Evolutionary conservation across 805 yeast genomes (phyloP).

Genomic region (Huiozyma sinensis): DNA sequence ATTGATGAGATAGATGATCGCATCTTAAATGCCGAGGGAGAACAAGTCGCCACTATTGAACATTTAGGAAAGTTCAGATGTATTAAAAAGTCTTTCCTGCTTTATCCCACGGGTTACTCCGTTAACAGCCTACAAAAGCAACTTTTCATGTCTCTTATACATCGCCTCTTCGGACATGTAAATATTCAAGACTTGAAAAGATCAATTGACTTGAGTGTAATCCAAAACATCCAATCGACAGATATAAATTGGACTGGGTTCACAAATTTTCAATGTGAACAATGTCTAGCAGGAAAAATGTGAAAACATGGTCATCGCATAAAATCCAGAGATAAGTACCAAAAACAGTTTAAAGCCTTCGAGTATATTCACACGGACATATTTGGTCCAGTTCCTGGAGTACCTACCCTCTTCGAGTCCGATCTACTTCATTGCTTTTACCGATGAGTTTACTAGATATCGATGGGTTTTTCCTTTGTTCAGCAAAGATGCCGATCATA

Average conservation of each 20-base stretch:
- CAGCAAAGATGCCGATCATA: background rate
- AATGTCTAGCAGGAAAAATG: slow-evolving; percentile 55
- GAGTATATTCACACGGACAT: slow-evolving; percentile 5
- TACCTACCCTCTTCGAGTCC: background rate
- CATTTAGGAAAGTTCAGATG: no score
- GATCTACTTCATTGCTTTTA: slow-evolving; percentile 4
- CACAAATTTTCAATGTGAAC: slow-evolving; percentile 57
- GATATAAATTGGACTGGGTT: slow-evolving; percentile 12
- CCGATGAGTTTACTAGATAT: slow-evolving; percentile 3
- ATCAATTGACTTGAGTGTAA: background rate
- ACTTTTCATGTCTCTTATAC: no score
- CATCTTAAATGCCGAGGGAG: no score
- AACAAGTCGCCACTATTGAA: no score
- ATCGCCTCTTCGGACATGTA: background rate
- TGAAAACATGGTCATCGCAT: slow-evolving; percentile 50
- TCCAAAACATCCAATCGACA: background rate
- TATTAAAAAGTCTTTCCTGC: no score
- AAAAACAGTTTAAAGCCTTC: slow-evolving; percentile 1
- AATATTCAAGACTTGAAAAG: background rate
- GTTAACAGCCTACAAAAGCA: no score
- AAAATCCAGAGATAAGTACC: slow-evolving; percentile 50
- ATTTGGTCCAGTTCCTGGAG: slow-evolving; percentile 6
- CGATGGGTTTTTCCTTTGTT: slow-evolving; percentile 4
- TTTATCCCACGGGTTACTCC: no score
- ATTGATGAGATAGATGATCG: no score